These are phyloP conservation scores for Trichosanthes truncata DNA, from an alignment of 306 rosid species.

Conservation along the genomic window DNA sequence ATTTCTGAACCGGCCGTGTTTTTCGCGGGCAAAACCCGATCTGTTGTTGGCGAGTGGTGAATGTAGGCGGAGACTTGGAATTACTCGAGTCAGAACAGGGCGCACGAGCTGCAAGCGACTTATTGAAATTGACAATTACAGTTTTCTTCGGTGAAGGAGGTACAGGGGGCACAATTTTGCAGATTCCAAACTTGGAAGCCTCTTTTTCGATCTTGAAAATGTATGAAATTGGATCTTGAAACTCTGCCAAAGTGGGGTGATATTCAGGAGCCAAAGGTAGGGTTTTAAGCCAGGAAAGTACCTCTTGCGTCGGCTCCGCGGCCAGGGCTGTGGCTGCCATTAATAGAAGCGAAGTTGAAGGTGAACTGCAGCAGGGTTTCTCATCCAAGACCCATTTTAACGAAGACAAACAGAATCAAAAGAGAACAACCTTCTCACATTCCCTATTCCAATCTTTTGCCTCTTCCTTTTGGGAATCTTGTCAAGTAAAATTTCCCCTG, in stretches of 20 bases:
- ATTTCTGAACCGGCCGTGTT: conserved; percentile 63
- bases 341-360: background rate
- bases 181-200: conserved; percentile 88
- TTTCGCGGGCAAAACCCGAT: conserved; percentile 96
- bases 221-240: conserved; percentile 95
- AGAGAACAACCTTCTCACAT: conserved; percentile 22
- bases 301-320: conserved; percentile 59
- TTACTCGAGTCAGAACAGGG: conserved; percentile 18
- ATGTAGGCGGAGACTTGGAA: conserved; percentile 51
- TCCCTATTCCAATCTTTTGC: conserved; percentile 13
- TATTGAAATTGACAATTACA: conserved; percentile 64
- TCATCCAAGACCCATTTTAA: conserved; percentile 36
- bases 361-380: conserved; percentile 16
- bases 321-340: conserved; percentile 42
- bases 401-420: background rate
- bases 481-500: conserved; percentile 34
- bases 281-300: conserved; percentile 75
- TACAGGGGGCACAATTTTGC: conserved; percentile 92
- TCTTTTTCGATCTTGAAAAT: conserved; percentile 98
- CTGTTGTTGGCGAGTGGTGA: conserved; percentile 99
- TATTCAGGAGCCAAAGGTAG: conserved; percentile 88
- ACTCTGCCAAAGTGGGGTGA: conserved; percentile 62
- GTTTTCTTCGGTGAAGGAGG: conserved; percentile 68
- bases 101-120: conserved; percentile 41
- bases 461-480: conserved; percentile 14